These are phyloP conservation scores for Kalaharituber pfeilii DNA, from an alignment of 2,329 filamentous ascomycete species.

Conservation along the genomic window DNA sequence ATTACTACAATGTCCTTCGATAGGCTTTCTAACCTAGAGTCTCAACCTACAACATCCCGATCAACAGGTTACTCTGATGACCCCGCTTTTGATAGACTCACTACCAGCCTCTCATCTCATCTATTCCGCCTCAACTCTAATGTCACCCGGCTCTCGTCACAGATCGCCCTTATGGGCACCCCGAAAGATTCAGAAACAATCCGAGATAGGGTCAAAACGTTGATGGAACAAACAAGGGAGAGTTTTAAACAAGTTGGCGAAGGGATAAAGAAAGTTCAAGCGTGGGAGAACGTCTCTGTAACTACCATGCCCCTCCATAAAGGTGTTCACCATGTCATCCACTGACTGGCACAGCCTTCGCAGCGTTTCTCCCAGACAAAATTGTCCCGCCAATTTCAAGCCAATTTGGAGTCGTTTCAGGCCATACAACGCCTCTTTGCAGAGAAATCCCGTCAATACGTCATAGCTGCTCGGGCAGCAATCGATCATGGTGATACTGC, in stretches of 20 bases:
- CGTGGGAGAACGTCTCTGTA: slow-evolving; percentile 70
- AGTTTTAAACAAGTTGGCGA: slow-evolving; percentile 86
- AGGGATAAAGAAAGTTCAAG: slow-evolving; percentile 78
- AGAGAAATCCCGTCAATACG: slow-evolving; percentile 79
- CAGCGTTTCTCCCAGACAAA: slow-evolving; percentile 97
- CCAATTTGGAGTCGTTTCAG: slow-evolving; percentile 80
- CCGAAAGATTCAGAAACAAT: slow-evolving; percentile 81
- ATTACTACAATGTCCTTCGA: slow-evolving; percentile 86
- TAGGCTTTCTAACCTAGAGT: slow-evolving; percentile 66
- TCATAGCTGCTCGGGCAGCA: slow-evolving; percentile 64
- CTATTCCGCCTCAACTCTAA: slow-evolving; percentile 79
- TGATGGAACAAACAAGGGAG: slow-evolving; percentile 69
- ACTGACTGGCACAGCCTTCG: slow-evolving; percentile 45
- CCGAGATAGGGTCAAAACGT: slow-evolving; percentile 72
- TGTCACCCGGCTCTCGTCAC: slow-evolving; percentile 66
- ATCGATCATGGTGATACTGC: not conserved
- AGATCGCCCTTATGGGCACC: slow-evolving; percentile 73
- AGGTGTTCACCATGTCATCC: too few relatives aligned
- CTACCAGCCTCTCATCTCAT: slow-evolving; percentile 68
- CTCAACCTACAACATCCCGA: slow-evolving; percentile 51
- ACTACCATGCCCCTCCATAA: too few relatives aligned
- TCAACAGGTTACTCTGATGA: slow-evolving; percentile 71
- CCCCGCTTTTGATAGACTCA: slow-evolving; percentile 73
- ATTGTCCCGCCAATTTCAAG: slow-evolving; percentile 80
- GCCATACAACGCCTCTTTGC: slow-evolving; percentile 73